Evolutionary conservation across 1,284 basidiomycete genomes (phyloP).

Genomic region (Butyriboletus appendiculatus): DNA sequence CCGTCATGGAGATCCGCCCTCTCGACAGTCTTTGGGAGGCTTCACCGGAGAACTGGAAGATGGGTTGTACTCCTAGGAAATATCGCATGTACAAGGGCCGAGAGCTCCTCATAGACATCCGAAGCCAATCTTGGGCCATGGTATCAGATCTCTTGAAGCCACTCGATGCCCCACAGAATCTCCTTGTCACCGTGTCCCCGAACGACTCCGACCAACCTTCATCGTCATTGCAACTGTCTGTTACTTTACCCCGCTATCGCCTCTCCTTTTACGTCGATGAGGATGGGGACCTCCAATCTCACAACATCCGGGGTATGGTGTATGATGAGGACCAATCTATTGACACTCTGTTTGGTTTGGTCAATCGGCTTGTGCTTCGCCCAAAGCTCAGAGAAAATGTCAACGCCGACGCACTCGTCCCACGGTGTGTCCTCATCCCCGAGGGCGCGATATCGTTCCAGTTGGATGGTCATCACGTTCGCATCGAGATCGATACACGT

Average conservation of each 20-base stretch:
- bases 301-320: constrained; percentile 22
- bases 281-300: constrained; percentile 29
- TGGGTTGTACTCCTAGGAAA: constrained; percentile 1
- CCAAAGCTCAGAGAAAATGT: background rate
- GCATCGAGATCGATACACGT: constrained; percentile 24
- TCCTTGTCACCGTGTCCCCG: constrained; percentile 23
- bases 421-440: constrained; percentile 41
- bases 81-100: constrained; percentile 18
- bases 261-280: constrained; percentile 36
- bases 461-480: constrained; percentile 26
- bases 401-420: background rate
- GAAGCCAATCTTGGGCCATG: constrained; percentile 34
- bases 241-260: constrained; percentile 42
- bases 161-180: constrained; percentile 33
- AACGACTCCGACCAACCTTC: constrained; percentile 8
- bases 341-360: no score
- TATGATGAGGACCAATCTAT: constrained; percentile 12
- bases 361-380: no score
- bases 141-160: constrained; percentile 30
- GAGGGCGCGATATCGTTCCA: constrained; percentile 34
- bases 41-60: constrained; percentile 17
- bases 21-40: constrained; percentile 21
- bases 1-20: constrained; percentile 41
- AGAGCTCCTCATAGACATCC: constrained; percentile 29
- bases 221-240: constrained; percentile 21